Evolutionary conservation across 768 basidiomycete species (phyloP).

Genomic region (Mycena alexandri): DNA sequence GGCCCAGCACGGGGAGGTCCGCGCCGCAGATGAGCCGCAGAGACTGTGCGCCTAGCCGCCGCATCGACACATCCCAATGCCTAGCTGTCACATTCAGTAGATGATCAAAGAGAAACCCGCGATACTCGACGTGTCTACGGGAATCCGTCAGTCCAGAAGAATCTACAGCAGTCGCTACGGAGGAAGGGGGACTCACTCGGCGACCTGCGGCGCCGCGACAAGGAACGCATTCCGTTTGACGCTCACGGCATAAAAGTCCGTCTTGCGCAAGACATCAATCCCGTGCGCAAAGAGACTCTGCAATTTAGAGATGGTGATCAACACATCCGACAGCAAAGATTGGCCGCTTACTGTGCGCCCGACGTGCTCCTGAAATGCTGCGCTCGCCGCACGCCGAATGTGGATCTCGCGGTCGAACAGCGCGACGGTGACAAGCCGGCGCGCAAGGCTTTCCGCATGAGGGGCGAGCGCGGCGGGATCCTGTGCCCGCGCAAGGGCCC

Average conservation of each 20-base stretch:
- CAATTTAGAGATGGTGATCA: constrained; percentile 5
- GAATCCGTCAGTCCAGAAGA: neutral
- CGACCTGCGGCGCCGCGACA: constrained; percentile 87
- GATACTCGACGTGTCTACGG: constrained; percentile 83
- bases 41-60: constrained; percentile 82
- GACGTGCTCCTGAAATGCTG: constrained; percentile 97
- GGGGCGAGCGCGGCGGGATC: constrained; percentile 68
- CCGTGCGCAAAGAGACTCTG: constrained; percentile 94
- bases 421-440: constrained; percentile 80
- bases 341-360: constrained; percentile 82
- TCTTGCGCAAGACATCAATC: constrained; percentile 91
- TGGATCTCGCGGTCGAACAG: constrained; percentile 95
- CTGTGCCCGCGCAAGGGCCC: constrained; percentile 91
- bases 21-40: constrained; percentile 75
- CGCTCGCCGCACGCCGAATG: constrained; percentile 95
- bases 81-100: constrained; percentile 79
- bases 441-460: constrained; percentile 75
- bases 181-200: constrained; percentile 70
- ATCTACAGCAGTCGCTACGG: neutral
- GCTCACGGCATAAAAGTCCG: constrained; percentile 96
- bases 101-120: constrained; percentile 76
- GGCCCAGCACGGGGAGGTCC: constrained; percentile 68
- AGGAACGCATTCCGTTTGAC: constrained; percentile 87
- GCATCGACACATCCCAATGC: constrained; percentile 92
- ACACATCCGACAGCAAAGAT: constrained; percentile 4